Conservation (phyloP, 768 basidiomycete genomes). For the Mycena rosella region DNA sequence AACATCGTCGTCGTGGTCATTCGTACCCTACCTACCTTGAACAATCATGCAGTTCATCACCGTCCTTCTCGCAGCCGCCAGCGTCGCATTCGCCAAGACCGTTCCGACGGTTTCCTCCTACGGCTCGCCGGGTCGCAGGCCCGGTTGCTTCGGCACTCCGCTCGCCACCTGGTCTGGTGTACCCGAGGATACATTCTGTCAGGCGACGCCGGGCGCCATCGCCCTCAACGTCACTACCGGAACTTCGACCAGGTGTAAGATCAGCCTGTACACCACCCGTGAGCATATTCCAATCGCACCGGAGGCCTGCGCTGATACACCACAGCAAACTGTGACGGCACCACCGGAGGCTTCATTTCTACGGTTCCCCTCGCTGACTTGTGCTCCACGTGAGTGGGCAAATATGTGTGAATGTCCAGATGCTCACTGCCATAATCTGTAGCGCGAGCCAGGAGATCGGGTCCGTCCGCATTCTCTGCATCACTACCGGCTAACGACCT, state of each 20-base stretch:
- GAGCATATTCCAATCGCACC: not conserved
- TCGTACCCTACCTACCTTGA: not conserved
- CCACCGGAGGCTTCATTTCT: not conserved
- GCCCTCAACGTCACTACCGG: slow-evolving; percentile 7
- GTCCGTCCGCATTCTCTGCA: slow-evolving; percentile 2
- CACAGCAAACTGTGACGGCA: slow-evolving; percentile 21
- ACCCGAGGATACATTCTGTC: slow-evolving; percentile 5
- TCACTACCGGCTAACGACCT: not conserved
- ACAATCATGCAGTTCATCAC: slow-evolving; percentile 12
- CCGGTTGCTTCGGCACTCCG: slow-evolving; percentile 7
- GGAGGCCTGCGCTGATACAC: not conserved
- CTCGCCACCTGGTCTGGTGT: slow-evolving; percentile 23
- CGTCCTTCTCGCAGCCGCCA: slow-evolving; percentile 2
- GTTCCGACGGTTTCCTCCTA: slow-evolving; percentile 13
- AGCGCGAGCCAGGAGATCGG: not conserved
- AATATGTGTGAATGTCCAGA: not conserved
- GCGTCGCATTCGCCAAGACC: slow-evolving; percentile 5
- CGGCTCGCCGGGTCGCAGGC: too few relatives aligned
- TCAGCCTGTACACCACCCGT: slow-evolving; percentile 16
- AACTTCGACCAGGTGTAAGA: slow-evolving; percentile 1
- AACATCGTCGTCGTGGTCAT: too few relatives aligned
- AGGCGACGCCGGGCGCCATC: slow-evolving; percentile 22
- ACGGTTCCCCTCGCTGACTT: not conserved
- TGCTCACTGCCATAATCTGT: too few relatives aligned
- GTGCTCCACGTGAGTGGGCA: slow-evolving; percentile 19